Conservation (phyloP, 1,284 basidiomycete species). For the Ganoderma leucocontextum region DNA sequence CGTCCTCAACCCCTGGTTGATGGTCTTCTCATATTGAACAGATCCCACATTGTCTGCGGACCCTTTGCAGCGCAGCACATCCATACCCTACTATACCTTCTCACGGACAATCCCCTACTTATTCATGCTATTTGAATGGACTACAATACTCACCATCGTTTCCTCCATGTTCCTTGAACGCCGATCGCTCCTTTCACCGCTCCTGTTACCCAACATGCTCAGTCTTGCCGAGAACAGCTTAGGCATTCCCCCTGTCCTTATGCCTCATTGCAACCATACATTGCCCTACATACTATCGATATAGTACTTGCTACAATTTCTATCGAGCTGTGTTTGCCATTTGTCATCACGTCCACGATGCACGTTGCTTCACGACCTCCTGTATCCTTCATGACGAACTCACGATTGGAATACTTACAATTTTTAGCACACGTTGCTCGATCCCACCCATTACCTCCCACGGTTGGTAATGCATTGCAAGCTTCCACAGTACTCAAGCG, state of each 20-base stretch:
- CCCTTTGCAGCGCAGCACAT: not conserved
- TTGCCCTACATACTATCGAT: not conserved
- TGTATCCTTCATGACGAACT: not conserved
- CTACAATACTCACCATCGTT: not conserved
- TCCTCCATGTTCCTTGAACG: not conserved
- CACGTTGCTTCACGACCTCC: constrained; percentile 2
- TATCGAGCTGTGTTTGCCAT: not conserved
- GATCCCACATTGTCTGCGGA: constrained; percentile 2
- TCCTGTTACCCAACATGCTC: not conserved
- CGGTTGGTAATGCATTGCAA: not conserved
- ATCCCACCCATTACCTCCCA: not conserved
- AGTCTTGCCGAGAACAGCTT: not conserved
- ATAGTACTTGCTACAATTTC: not conserved
- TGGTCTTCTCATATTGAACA: constrained; percentile 57
- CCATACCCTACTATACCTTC: constrained; percentile 20
- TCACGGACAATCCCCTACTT: constrained; percentile 9
- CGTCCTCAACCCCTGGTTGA: constrained; percentile 58
- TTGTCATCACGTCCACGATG: not conserved
- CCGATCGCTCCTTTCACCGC: not conserved
- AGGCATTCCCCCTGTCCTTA: not conserved
- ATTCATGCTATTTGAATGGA: constrained; percentile 4
- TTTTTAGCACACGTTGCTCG: not conserved
- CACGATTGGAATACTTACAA: constrained; percentile 2
- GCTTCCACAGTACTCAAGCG: not conserved
- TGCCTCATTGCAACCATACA: not conserved